phyloP scores from a whole-genome alignment of 257 asterid genomes.

The Cruciata laevipes region DNA sequence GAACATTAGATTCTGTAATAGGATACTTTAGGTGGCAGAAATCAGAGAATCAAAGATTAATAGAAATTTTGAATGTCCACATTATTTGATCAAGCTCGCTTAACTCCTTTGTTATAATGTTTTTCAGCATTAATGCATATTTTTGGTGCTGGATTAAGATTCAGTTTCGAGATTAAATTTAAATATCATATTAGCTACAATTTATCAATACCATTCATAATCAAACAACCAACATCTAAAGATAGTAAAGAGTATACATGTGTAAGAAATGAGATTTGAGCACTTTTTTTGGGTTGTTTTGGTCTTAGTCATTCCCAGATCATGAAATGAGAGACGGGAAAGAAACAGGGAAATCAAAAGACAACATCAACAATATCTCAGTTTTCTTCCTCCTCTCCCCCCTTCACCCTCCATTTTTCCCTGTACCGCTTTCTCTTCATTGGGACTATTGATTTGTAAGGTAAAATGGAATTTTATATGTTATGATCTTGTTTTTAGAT shows the following conservation, averaged over 20 bases:
- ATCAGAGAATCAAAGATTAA: too few species aligned
- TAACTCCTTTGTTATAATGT: too few species aligned
- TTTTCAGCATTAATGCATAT: too few species aligned
- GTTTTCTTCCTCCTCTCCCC: conserved; percentile 16
- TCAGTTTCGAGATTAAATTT: neutral
- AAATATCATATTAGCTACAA: neutral
- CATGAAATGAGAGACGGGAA: conserved; percentile 11
- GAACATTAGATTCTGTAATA: too few species aligned
- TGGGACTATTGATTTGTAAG: neutral
- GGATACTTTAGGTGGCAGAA: too few species aligned
- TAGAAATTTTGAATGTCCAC: too few species aligned
- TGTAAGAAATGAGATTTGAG: neutral
- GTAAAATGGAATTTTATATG: neutral
- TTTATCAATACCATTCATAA: neutral
- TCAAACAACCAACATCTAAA: neutral
- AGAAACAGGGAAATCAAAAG: conserved; percentile 11
- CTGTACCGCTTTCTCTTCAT: neutral
- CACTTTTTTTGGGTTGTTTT: conserved; percentile 4
- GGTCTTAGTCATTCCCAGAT: conserved; percentile 10
- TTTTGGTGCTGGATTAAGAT: neutral
- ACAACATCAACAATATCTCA: neutral
- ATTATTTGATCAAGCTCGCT: too few species aligned
- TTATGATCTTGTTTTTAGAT: neutral
- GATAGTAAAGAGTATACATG: neutral
- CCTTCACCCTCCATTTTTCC: conserved; percentile 2